Evolutionary conservation across 1,284 basidiomycete genomes (phyloP), one percentile per base, ranked within the genome.

Genomic region (Moniliophthora roreri): DNA sequence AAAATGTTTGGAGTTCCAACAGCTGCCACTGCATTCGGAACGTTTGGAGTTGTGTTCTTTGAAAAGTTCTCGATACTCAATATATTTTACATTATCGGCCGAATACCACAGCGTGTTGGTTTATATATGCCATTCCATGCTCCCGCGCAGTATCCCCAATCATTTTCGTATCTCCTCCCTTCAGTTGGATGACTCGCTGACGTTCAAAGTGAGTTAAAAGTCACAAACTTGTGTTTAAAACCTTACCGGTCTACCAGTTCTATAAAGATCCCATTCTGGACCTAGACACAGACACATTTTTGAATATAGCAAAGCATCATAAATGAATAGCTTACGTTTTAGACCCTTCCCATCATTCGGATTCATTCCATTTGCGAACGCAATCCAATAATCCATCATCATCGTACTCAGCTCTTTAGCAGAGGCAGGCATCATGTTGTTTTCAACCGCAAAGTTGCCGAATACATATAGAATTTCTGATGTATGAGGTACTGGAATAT

Each of bases 391-490:
- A 13, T 36, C 28, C 41, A 44, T 44, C 6, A 44, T 44, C 6
- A 15, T 2, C 1, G 15, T 24, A 24, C 41, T 44, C n/a, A 44
- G 20, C 4, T 35, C n/a, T 5, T 7, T 38, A 8, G 45, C 39
- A 9, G 35, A 11, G 16, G 23, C 6, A 7, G 51, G 21, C n/a
- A 53, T 39, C 18, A 21, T 36, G 7, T 11, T 23, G n/a, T 11
- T 21, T n/a, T 44, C 41, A 8, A 11, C 20, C 13, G 15, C 32
- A 1, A 34, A 34, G 23, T 48, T 13, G 21, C 51, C 51, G 38
- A 48, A 48, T 10, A 53, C 51, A 28, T 47, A 53, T 11, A 23
- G 10, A 5, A 53, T 37, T 32, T 53, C 51, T n/a, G 34, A 16
- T 20, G 34, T 37, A 21, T 53, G 51, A 16, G 44, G 18, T 23